phyloP scores from a whole-genome alignment of 1,139 yeast species.

The Candida labiduridarum region DNA sequence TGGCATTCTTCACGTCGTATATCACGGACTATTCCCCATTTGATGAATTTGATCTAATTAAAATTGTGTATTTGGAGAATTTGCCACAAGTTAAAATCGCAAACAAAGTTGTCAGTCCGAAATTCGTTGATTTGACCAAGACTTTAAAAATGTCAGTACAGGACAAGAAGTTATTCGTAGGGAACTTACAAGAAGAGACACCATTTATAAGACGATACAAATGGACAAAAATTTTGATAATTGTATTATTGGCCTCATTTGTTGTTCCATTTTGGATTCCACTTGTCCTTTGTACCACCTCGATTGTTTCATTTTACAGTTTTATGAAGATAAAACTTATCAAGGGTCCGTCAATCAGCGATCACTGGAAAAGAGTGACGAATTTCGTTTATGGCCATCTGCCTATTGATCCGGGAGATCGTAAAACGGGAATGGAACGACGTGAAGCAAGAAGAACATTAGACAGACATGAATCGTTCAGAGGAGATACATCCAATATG shows the following conservation, averaged over 20 bases:
- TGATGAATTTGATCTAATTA: constrained; percentile 42
- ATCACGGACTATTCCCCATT: constrained; percentile 55
- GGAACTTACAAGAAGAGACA: constrained; percentile 43
- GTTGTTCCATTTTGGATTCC: constrained; percentile 59
- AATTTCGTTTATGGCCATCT: constrained; percentile 36
- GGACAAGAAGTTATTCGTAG: constrained; percentile 21
- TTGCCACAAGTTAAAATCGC: constrained; percentile 39
- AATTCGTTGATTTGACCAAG: constrained; percentile 55
- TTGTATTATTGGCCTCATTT: constrained; percentile 33
- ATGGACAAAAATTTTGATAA: constrained; percentile 30
- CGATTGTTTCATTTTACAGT: constrained; percentile 40
- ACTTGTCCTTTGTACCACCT: constrained; percentile 45
- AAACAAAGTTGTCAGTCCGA: constrained; percentile 44
- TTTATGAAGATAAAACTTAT: constrained; percentile 33
- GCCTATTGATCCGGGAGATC: constrained; percentile 37
- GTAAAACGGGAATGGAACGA: constrained; percentile 32
- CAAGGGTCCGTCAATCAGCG: constrained; percentile 23
- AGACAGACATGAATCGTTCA: constrained; percentile 39
- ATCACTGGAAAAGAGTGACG: constrained; percentile 40
- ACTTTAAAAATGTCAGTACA: constrained; percentile 21
- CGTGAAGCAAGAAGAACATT: constrained; percentile 31
- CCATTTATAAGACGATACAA: constrained; percentile 35
- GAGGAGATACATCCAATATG: constrained; percentile 45
- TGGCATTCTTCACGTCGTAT: constrained; percentile 55
- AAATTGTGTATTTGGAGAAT: constrained; percentile 41